Percentiles rank a stretch among this genome's conserved stretches.
Evolutionary conservation across 371 early-diverging fungal genomes (phyloP).

Genomic region (Circinella umbellata): DNA sequence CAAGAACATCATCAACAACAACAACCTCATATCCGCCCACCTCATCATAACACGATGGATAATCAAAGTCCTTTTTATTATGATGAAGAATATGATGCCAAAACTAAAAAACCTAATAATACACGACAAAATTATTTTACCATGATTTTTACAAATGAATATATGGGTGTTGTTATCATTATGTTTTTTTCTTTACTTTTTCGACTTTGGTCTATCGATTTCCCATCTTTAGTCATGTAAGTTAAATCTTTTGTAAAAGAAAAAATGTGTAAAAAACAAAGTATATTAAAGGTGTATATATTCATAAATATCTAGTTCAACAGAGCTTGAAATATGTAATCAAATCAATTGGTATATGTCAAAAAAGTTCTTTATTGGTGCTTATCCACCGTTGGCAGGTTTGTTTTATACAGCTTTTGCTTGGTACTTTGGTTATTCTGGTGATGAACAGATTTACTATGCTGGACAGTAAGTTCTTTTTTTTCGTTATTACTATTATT

Average conservation of each 20-base stretch:
- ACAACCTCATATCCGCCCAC: background rate
- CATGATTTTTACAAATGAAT: background rate
- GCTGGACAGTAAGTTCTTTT: conserved; percentile 74
- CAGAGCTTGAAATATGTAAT: conserved; percentile 31
- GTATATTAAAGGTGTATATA: background rate
- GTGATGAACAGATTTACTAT: conserved; percentile 80
- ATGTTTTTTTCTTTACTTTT: background rate
- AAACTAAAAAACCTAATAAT: background rate
- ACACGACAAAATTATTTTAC: background rate
- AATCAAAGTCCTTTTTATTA: background rate
- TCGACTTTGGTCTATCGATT: background rate
- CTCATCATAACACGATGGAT: background rate
- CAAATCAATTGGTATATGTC: conserved; percentile 48
- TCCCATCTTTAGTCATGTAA: background rate
- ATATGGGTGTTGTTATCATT: background rate
- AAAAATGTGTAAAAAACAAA: background rate
- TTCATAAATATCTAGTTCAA: background rate
- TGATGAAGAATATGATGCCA: conserved; percentile 1
- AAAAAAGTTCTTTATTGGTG: conserved; percentile 47
- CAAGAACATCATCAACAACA: background rate
- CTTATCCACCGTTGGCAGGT: conserved; percentile 76
- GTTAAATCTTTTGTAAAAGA: background rate
- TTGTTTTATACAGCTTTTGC: conserved; percentile 83
- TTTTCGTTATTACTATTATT: background rate
- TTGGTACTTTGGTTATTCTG: conserved; percentile 79